These are phyloP conservation scores for Hemileia vastatrix DNA, from an alignment of 1,284 basidiomycete genomes.

Conservation along the genomic window DNA sequence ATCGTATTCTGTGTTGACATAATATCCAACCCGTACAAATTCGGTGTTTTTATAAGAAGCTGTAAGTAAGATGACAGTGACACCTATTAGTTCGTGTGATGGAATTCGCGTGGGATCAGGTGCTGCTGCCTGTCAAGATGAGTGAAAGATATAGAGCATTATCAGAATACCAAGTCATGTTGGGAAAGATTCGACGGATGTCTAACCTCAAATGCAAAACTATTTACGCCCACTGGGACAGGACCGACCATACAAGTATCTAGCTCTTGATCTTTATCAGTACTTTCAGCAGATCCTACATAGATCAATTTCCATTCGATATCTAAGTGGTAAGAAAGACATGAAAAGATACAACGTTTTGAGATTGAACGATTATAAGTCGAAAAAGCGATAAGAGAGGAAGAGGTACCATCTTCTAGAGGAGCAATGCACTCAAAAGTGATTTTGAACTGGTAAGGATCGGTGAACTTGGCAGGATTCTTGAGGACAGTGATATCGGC, in stretches of 20 bases:
- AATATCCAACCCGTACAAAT: constrained; percentile 97
- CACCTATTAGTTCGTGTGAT: constrained; percentile 70
- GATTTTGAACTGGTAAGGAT: constrained; percentile 86
- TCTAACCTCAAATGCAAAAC: constrained; percentile 77
- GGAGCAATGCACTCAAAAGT: constrained; percentile 96
- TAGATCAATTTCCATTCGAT: constrained; percentile 97
- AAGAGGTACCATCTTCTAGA: constrained; percentile 66
- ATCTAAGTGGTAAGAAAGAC: constrained; percentile 51
- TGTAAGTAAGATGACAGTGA: constrained; percentile 83
- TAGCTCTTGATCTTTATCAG: constrained; percentile 87
- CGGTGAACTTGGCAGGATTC: constrained; percentile 82
- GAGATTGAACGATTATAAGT: no score
- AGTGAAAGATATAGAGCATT: background rate
- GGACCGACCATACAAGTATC: constrained; percentile 71
- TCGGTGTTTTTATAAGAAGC: constrained; percentile 85
- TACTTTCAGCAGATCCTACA: constrained; percentile 84
- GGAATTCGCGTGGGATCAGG: constrained; percentile 63
- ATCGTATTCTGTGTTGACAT: constrained; percentile 98
- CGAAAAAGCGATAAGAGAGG: background rate
- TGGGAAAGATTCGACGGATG: constrained; percentile 27
- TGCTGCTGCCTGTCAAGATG: constrained; percentile 47
- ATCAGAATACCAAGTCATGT: background rate
- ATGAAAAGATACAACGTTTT: background rate
- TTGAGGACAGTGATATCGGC: constrained; percentile 55
- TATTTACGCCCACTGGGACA: constrained; percentile 85